Evolutionary conservation across 2,329 filamentous ascomycete genomes (phyloP).

Genomic region (Colletotrichum sp.): DNA sequence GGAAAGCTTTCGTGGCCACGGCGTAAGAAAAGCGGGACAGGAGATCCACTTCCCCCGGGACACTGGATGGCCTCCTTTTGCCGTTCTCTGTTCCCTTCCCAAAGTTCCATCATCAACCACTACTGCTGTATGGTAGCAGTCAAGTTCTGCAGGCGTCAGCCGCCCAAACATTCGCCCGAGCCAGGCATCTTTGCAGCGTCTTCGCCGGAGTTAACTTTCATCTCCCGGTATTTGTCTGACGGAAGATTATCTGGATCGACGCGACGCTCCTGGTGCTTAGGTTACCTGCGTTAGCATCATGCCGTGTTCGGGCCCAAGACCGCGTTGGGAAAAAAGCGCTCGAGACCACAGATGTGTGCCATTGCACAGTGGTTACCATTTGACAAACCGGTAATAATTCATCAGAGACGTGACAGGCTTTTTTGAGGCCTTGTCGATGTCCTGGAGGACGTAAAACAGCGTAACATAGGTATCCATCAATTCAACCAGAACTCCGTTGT

Average conservation of each 20-base stretch:
- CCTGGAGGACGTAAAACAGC: background rate
- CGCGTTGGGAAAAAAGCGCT: background rate
- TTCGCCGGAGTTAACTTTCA: background rate
- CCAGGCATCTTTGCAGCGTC: background rate
- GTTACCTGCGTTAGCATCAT: background rate
- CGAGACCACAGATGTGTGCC: background rate
- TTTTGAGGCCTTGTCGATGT: background rate
- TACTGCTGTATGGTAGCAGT: background rate
- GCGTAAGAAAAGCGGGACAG: background rate
- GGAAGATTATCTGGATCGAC: background rate
- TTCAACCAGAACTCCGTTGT: background rate
- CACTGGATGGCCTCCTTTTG: background rate
- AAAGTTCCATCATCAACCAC: background rate
- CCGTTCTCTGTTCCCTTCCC: background rate
- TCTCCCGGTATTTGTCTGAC: background rate
- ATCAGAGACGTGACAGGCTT: background rate
- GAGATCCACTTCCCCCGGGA: background rate
- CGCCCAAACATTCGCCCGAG: fast-evolving
- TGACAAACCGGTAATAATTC: fast-evolving
- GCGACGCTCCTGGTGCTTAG: background rate
- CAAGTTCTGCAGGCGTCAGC: background rate
- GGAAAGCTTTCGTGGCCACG: conserved; percentile 11
- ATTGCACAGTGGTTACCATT: background rate
- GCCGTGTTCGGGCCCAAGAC: background rate
- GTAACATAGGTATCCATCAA: background rate